Base-by-base conservation (phyloP, 805 yeast species). In the Sungouiozyma intestinalis region DNA sequence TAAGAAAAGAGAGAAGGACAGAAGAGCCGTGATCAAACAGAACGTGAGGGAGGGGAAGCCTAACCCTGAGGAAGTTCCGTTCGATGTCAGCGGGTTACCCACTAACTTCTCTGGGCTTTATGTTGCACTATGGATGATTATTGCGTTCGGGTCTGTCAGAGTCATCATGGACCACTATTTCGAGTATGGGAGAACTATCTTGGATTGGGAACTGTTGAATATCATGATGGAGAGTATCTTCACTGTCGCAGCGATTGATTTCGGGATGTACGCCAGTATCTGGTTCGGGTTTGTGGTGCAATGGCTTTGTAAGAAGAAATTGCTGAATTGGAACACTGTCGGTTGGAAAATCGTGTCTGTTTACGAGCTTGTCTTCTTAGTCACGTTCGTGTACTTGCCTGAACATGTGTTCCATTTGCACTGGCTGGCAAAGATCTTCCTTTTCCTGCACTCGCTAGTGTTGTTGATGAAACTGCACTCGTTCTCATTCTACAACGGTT, bases 401-500 rank as follows among this genome's bases (percentile, higher is more conserved):
- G 76, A 79, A 36, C 65, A 71, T 34, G 49, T 58, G 14, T 44
- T 62, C 35, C 48, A 53, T 16, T 83, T 73, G 53, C 87, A 94
- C 8, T 92, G 97, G 97, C 82, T 88, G 39, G 95, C 85, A 2
- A 79, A 79, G 54, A 88, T 88, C 36, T 90, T 85, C 55, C 64
- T 90, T 47, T 73, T 85, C 46, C 67, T 90, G 40, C 98, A 92
- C 57, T 76, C 86, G 15, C 67, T 86, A 39, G 97, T 92, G 1
- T 66, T 87, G 48, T 60, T 92, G 50, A 90, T 90, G 98, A 92
- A 90, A 58, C 81, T 81, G 77, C 97, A 92, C 60, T 87, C 97
- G 1, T 90, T 80, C 57, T 85, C 85, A 1, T 87, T 84, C 55
- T 90, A 79, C 65, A 87, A 88, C 55, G 97, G 97, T 0, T 86